Conservation (phyloP, 2,329 filamentous ascomycete species). For the Xylariaceae sp. region DNA sequence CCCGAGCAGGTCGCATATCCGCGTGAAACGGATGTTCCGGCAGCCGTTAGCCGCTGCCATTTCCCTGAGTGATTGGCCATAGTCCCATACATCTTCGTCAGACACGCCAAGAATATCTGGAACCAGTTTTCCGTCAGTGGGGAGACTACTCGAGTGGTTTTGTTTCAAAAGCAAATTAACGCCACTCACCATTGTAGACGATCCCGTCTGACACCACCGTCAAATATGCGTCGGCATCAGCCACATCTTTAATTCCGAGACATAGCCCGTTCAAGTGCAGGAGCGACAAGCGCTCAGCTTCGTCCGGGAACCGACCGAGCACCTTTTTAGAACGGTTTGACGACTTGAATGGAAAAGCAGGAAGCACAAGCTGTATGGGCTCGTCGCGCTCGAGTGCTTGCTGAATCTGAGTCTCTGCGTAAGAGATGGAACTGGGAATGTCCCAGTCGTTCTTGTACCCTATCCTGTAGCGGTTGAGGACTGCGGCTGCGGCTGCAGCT, state of each 20-base stretch:
- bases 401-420: constrained; percentile 9
- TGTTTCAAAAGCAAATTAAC: no score
- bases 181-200: constrained; percentile 12
- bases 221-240: constrained; percentile 8
- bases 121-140: no score
- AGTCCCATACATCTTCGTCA: constrained; percentile 14
- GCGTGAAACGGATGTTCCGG: constrained; percentile 10
- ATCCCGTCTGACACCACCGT: constrained; percentile 17
- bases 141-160: not conserved
- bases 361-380: constrained; percentile 14
- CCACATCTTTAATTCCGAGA: constrained; percentile 11
- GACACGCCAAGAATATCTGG: constrained; percentile 16
- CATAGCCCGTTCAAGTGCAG: constrained; percentile 16
- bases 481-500: constrained; percentile 7
- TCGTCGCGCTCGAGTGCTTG: constrained; percentile 7
- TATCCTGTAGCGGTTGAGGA: constrained; percentile 15
- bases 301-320: constrained; percentile 12
- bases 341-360: constrained; percentile 17
- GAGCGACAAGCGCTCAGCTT: constrained; percentile 15
- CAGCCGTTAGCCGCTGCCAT: constrained; percentile 13
- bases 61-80: constrained; percentile 9
- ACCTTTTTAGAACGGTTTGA: constrained; percentile 17
- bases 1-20: constrained; percentile 14
- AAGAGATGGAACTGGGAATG: constrained; percentile 8
- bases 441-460: constrained; percentile 17